Base-by-base conservation (phyloP, 192 early-diverging fungal genomes). In the Rhizophagus sp. region DNA sequence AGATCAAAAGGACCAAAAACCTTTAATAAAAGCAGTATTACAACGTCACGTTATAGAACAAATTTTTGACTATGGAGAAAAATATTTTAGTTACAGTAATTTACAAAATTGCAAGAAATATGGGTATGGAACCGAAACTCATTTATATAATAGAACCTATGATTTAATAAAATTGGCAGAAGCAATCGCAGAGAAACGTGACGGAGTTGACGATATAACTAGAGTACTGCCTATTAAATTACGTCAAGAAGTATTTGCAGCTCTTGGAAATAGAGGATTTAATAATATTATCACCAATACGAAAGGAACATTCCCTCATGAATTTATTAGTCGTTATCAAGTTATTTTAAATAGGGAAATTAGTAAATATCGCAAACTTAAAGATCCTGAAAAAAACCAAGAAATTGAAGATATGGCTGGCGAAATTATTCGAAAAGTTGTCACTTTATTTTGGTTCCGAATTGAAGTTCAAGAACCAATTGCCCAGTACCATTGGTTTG, bases 241-340 rank as follows among this genome's bases (percentile, higher is more conserved):
- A 74, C 72, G 72, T 30, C 72, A 74, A 50, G 24, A 36, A 57
- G 4, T 24, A 13, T 25, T 13, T 50, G 25, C n/a, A 24, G 49
- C 36, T 68, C 66, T 68, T 68, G 66, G 66, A n/a, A 34, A 36
- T 36, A 68, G 66, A 68, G 66, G 30, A 68, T 68, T 68, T 27
- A 36, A 34, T 36, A 27, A 68, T 0, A 4, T 36, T 8, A 36
- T 34, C 19, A 4, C 2, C 22, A 4, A 17, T 17, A 15, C 17
- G 1, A 57, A 22, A 5, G 4, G 17, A 57, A 5, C 4, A 15
- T 5, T 17, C 4, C 15, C 17, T 17, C 52, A 57, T 19, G 52
- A 57, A 17, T 57, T 19, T 19, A 57, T 57, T 22, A 57, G 1
- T 17, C 0, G 17, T 19, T 57, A 19, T 57, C 13, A 57, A 57